Percentiles rank a stretch among this genome's conserved stretches.
phyloP scores from a whole-genome alignment of 345 rosid species.

The Lepidium didymum region DNA sequence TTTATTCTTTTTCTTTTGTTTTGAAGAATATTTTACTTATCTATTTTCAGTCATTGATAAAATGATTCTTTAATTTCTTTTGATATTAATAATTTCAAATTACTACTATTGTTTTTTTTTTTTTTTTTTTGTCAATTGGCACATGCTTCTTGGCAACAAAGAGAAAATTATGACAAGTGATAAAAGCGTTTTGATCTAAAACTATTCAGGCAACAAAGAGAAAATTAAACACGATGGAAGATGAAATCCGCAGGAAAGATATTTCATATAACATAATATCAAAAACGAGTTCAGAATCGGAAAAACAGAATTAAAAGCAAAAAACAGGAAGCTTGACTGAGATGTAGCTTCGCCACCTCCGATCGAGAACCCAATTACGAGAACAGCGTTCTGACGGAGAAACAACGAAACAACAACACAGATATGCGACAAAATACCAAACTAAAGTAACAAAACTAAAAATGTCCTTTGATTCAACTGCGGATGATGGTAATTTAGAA shows the following conservation, averaged over 20 bases:
- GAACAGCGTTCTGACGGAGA: background rate
- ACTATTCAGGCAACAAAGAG: too few species aligned
- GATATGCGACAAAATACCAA: background rate
- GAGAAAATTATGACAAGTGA: too few species aligned
- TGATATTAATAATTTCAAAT: too few species aligned
- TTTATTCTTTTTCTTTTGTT: too few species aligned
- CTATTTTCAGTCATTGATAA: too few species aligned
- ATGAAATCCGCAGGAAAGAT: background rate
- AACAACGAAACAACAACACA: background rate
- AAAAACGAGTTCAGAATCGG: background rate
- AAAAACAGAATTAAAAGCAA: background rate
- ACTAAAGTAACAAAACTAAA: background rate
- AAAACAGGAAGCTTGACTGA: background rate
- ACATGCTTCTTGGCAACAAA: too few species aligned
- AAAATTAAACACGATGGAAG: background rate
- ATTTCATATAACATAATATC: background rate
- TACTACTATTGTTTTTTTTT: too few species aligned
- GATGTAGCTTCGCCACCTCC: slow-evolving; percentile 4
- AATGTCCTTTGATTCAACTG: background rate
- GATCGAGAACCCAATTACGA: slow-evolving; percentile 11
- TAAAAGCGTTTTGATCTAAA: too few species aligned
- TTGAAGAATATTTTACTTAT: too few species aligned
- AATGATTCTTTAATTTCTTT: too few species aligned
- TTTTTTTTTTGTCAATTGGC: too few species aligned
- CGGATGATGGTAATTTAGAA: background rate